Evolutionary conservation across 495 filamentous ascomycete species (phyloP), one percentile per base, ranked within the genome.

Genomic region (Trichodelitschia bisporula): DNA sequence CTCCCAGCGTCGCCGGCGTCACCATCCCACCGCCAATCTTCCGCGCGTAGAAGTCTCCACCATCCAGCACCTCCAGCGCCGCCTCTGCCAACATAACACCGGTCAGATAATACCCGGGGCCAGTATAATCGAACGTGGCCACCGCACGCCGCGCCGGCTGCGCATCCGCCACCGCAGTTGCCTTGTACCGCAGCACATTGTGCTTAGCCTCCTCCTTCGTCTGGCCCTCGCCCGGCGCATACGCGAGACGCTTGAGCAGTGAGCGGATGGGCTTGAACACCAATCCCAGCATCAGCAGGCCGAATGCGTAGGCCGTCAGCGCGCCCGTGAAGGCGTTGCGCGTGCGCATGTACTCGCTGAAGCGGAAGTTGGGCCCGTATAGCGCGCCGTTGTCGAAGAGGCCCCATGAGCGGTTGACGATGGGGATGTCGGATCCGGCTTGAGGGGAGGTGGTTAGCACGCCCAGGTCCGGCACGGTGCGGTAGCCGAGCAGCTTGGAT

Each of bases 1-100:
- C 69, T 0, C 77, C 77, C 20, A 86, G 46, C 23, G 64, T 71
- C 18, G 75, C 71, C n/a, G 76, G 58, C 1, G 77, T 86, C 12
- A 75, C 67, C 14, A 82, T 54, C 12, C 74, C 74, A 13, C 74
- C 66, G 0, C 54, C 46, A 1, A 70, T 57, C 4, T 59, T 51
- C 36, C 51, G 52, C 32, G 47, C 56, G 5, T 57, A 45, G 17
- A 52, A 50, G 15, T 61, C 26, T 4, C 30, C 25, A 3, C 15
- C 26, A 18, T 63, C 49, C 5, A 83, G 53, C 16, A 83, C 49
- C 4, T 66, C 64, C 38, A 65, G 61, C 1, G 72, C 77, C 3
- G 65, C 77, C 47, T 79, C 60, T 1, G 64, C 58, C 17, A 74
- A 28, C 28, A 72, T 44, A n/a, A 71, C 20, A 0, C 64, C 76